phyloP scores from a whole-genome alignment of 192 early-diverging fungal genomes.

The Pilobolus umbonatus region DNA sequence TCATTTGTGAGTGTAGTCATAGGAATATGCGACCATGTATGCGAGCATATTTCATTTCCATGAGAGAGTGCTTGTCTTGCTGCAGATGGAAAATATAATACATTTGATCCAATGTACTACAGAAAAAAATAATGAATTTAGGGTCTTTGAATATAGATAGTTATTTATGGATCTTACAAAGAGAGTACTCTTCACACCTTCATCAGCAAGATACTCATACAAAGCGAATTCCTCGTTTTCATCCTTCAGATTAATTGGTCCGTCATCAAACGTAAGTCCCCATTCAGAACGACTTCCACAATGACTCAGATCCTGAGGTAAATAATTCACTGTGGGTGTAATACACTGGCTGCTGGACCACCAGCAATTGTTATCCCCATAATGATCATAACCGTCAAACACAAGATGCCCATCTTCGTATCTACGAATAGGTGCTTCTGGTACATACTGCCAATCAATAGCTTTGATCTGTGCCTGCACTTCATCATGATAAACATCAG shows the following conservation, averaged over 20 bases:
- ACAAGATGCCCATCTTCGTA: conserved; percentile 19
- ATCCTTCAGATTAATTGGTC: conserved; percentile 14
- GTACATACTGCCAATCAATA: conserved; percentile 25
- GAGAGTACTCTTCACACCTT: conserved; percentile 5
- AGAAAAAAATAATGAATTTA: conserved; percentile 5
- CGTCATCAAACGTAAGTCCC: conserved; percentile 24
- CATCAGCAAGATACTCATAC: conserved; percentile 19
- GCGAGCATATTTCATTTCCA: conserved; percentile 56
- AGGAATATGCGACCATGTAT: conserved; percentile 52
- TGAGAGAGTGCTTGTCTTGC: conserved; percentile 18
- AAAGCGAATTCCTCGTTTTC: not conserved
- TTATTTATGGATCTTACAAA: conserved; percentile 13
- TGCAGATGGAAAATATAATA: conserved; percentile 24
- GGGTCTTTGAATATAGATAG: not conserved
- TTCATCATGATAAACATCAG: conserved; percentile 28
- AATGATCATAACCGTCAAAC: conserved; percentile 1
- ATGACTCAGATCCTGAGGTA: conserved; percentile 17
- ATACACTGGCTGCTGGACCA: conserved; percentile 16
- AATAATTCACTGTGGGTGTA: conserved; percentile 18
- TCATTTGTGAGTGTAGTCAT: conserved; percentile 42
- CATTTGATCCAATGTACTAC: conserved; percentile 34
- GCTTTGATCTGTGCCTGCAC: conserved; percentile 8
- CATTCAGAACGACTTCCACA: conserved; percentile 13
- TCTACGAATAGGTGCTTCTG: conserved; percentile 15
- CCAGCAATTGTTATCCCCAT: conserved; percentile 10